Percentiles rank a stretch among this genome's conserved stretches.
Evolutionary conservation across 106 monocot genomes (phyloP).

Genomic region (Dendrobium officinale): DNA sequence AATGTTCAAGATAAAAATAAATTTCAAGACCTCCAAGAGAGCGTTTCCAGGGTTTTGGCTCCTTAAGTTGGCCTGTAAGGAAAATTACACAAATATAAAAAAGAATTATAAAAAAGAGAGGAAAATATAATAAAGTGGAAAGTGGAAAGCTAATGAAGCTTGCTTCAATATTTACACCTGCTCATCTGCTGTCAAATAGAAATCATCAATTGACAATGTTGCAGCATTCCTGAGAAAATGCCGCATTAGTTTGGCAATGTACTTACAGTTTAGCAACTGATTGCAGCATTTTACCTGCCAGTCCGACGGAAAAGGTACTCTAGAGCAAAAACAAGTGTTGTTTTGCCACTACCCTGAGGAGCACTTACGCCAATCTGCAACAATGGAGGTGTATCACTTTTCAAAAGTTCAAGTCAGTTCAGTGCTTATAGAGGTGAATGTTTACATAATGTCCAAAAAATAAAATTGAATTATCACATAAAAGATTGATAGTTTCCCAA

Average conservation of each 20-base stretch:
- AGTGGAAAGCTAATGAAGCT: not conserved
- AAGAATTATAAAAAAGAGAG: not conserved
- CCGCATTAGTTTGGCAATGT: conserved; percentile 3
- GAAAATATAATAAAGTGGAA: not conserved
- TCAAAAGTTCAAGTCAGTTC: not conserved
- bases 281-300: conserved; percentile 44
- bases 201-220: conserved; percentile 95
- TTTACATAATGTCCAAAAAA: not conserved
- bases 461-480: not conserved
- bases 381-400: not conserved
- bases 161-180: conserved; percentile 42
- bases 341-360: conserved; percentile 98
- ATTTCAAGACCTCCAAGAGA: conserved; percentile 75
- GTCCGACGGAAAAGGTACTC: conserved; percentile 65
- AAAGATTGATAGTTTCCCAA: not conserved
- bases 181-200: conserved; percentile 87
- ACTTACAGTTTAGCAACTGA: not conserved
- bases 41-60: conserved; percentile 78
- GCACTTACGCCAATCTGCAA: conserved; percentile 94
- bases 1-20: not conserved
- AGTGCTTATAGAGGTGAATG: not conserved
- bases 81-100: not conserved
- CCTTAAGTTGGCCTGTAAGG: conserved; percentile 62
- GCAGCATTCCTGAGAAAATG: conserved; percentile 64
- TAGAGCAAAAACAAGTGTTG: conserved; percentile 91